Evolutionary conservation across 1,284 basidiomycete species (phyloP).

Genomic region (Exobasidium rhododendri): DNA sequence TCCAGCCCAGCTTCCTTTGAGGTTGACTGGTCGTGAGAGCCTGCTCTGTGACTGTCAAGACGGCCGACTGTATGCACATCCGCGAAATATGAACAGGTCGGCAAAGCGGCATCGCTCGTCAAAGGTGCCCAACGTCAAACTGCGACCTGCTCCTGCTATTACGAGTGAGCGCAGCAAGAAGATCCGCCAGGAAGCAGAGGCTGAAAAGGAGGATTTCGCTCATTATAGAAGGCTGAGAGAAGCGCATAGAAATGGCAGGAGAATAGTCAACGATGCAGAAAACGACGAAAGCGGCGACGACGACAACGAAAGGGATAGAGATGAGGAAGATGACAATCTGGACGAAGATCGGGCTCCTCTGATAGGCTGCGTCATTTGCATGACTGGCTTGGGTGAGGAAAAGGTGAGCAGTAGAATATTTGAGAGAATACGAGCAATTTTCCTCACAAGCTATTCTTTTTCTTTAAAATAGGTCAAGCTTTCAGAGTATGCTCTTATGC

Average conservation of each 20-base stretch:
- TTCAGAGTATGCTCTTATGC: slow-evolving; percentile 69
- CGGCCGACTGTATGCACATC: no score
- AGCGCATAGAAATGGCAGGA: neutral
- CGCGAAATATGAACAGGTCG: slow-evolving; percentile 5
- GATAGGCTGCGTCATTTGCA: slow-evolving; percentile 12
- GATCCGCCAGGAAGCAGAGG: slow-evolving; percentile 14
- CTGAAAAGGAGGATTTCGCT: slow-evolving; percentile 15
- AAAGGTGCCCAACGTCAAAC: slow-evolving; percentile 51
- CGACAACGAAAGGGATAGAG: slow-evolving; percentile 7
- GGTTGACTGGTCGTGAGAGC: no score
- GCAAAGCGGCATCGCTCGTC: slow-evolving; percentile 25
- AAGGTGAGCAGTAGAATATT: no score
- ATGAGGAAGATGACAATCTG: slow-evolving; percentile 29
- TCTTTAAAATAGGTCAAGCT: slow-evolving; percentile 61
- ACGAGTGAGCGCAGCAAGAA: neutral
- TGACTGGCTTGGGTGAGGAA: slow-evolving; percentile 15
- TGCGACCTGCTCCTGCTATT: slow-evolving; percentile 33
- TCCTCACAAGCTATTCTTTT: slow-evolving; percentile 50
- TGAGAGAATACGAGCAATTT: slow-evolving; percentile 24
- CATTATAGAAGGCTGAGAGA: slow-evolving; percentile 4
- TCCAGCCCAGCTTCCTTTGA: no score
- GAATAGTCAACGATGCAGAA: neutral
- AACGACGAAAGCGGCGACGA: slow-evolving; percentile 24
- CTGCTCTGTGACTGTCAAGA: no score
- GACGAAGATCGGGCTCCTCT: slow-evolving; percentile 15